These are phyloP conservation scores for Suillus decipiens DNA, from an alignment of 768 basidiomycete species.

Conservation along the genomic window DNA sequence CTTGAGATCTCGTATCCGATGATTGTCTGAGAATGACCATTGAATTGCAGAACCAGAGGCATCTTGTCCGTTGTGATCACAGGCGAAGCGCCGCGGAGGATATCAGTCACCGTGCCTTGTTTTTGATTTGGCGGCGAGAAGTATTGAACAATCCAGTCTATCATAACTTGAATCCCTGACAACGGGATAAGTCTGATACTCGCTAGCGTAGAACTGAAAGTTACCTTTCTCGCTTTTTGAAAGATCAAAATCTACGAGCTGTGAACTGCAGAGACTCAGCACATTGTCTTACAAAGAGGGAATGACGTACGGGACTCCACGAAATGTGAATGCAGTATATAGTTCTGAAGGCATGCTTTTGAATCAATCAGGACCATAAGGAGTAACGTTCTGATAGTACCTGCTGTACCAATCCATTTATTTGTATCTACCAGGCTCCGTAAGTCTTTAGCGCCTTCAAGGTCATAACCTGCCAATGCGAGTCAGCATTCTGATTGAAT, in stretches of 20 bases:
- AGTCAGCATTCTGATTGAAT: neutral
- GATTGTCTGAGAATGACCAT: slow-evolving; percentile 85
- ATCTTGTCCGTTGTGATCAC: slow-evolving; percentile 63
- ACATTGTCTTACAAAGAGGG: slow-evolving; percentile 4
- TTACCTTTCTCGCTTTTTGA: slow-evolving; percentile 46
- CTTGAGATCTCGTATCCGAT: slow-evolving; percentile 78
- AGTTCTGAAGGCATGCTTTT: slow-evolving; percentile 50
- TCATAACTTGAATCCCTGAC: slow-evolving; percentile 49
- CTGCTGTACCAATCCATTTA: slow-evolving; percentile 84
- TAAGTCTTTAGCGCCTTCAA: slow-evolving; percentile 63
- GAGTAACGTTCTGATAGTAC: slow-evolving; percentile 36
- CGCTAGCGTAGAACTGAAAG: neutral
- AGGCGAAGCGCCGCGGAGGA: slow-evolving; percentile 50
- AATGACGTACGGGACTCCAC: slow-evolving; percentile 76
- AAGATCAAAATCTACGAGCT: slow-evolving; percentile 67
- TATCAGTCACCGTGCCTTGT: slow-evolving; percentile 49
- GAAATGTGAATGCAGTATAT: slow-evolving; percentile 74
- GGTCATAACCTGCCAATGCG: slow-evolving; percentile 63
- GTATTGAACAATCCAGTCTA: slow-evolving; percentile 76
- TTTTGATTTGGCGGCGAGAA: slow-evolving; percentile 45
- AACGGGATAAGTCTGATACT: slow-evolving; percentile 3
- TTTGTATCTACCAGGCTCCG: slow-evolving; percentile 54
- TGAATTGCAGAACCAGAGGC: slow-evolving; percentile 82
- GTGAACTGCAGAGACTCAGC: slow-evolving; percentile 40
- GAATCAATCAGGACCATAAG: slow-evolving; percentile 8